Percentiles rank a stretch among this genome's conserved stretches.
Evolutionary conservation across 345 rosid species (phyloP).

Genomic region (Brassica juncea): DNA sequence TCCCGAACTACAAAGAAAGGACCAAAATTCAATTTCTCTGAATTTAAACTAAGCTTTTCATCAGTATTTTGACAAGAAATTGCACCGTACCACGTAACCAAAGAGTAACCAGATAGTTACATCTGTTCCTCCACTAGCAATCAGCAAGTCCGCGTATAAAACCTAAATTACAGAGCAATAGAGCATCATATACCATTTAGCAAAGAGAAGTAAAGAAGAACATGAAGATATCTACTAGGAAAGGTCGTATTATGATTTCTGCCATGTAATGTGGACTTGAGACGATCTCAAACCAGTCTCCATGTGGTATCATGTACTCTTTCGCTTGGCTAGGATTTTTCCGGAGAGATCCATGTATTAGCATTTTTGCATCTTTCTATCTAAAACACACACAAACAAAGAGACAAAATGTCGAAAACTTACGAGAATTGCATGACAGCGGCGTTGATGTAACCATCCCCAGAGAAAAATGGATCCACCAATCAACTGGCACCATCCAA

Average conservation of each 20-base stretch:
- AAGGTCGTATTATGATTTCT: constrained; percentile 57
- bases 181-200: background rate
- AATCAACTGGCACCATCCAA: constrained; percentile 59
- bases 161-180: constrained; percentile 43
- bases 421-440: constrained; percentile 69
- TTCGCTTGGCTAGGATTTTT: constrained; percentile 36
- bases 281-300: constrained; percentile 82
- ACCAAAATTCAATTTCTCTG: background rate
- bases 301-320: constrained; percentile 59
- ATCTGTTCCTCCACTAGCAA: constrained; percentile 77
- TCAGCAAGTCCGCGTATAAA: constrained; percentile 61
- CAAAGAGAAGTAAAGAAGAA: background rate
- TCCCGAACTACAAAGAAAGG: constrained; percentile 52
- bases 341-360: constrained; percentile 59
- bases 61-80: background rate
- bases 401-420: background rate
- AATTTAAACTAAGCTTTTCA: constrained; percentile 5
- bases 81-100: constrained; percentile 56
- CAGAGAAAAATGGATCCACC: constrained; percentile 62
- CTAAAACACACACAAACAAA: constrained; percentile 11
- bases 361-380: background rate
- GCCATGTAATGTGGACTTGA: constrained; percentile 79
- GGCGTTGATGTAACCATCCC: constrained; percentile 78
- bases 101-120: constrained; percentile 64
- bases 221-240: background rate